Evolutionary conservation across 768 basidiomycete species (phyloP), one percentile per base, ranked within the genome.

Genomic region (Mycena indigotica): DNA sequence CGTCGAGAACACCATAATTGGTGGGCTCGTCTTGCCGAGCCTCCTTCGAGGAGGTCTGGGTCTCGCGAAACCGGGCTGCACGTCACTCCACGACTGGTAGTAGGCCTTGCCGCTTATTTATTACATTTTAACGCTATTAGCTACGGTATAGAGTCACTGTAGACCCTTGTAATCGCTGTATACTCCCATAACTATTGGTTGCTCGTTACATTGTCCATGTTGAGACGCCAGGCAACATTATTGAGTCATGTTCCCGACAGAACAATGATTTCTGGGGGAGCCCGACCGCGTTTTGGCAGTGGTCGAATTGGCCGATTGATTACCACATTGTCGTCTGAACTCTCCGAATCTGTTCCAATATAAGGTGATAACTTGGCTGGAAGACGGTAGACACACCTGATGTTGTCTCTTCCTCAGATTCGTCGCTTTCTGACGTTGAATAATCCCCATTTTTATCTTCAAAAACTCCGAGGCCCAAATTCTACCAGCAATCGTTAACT

Each of bases 11-110:
- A 99, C 96, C 19, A 86, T 99, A 61, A 81, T 95, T 55, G 78
- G 83, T 16, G 96, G 96, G 2, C 81, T 87, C 66, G 82, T 99
- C 51, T 80, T 98, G 13, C 90, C 94, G 0, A 82, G 88, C 17
- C 80, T 98, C n/a, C 79, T 98, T 48, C 85, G 96, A 12, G 93
- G 91, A 8, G 96, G 94, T 1, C 71, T 94, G 46, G 91, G 94
- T 66, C 80, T 98, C 57, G 76, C 81, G 28, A 75, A 82, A 53
- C 88, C 88, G 19, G 85, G 86, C 25, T 85, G 84, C 68, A 80
- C 81, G 61, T 77, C 80, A 30, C 74, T 93, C 12, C 78, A 88
- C 65, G 88, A 91, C 57, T 93, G 91, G 91, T 92, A 78, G 67
- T 44, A 50, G 8, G 13, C 5, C 48, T 12, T 24, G 44, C n/a